Evolutionary conservation across 129 eudicot genomes (phyloP), one percentile per base, ranked within the genome.

Genomic region (Oenanthe sinensis): DNA sequence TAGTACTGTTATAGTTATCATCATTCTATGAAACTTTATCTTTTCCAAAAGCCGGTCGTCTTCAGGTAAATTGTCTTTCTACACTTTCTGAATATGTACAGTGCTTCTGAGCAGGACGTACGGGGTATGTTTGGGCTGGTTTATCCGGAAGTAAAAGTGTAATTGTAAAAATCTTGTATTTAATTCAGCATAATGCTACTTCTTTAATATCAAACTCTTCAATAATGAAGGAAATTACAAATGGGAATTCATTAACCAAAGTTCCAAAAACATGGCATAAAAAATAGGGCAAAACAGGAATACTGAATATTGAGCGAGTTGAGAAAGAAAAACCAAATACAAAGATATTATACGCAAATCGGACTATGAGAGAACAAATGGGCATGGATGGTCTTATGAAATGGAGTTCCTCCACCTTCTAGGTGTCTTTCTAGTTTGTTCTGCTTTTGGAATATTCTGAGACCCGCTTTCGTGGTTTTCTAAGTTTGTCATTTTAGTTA

Each of bases 331-430:
- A 77, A 77, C 17, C 6, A 67, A 55, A 80, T 3, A 71, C 11
- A 22, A n/a, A n/a, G 30, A 45, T 55, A 5, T 75, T n/a, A 33
- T 37, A 40, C 30, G 46, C 13, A 54, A 63, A 67, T 30, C 43
- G 20, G 36, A 45, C 5, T 45, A 43, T 16, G 45, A 20, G 39
- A 45, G 28, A 15, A 11, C 7, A 45, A 33, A 69, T 40, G 54
- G 30, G 39, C 60, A 20, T 75, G 77, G 39, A 10, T 24, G 58
- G 30, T 62, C 28, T 84, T 84, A 93, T 10, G 98, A 91, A 73
- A 91, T 86, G 24, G 97, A 93, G 75, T 93, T 91, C 84, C 98
- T 91, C 96, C 96, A 91, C 87, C 97, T 87, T 87, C 96, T 85
- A 44, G 97, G 89, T 14, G 85, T 65, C 87, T 89, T 93, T 28